Evolutionary conservation across 768 basidiomycete species (phyloP), one percentile per base, ranked within the genome.

Genomic region (Russula brevipes): DNA sequence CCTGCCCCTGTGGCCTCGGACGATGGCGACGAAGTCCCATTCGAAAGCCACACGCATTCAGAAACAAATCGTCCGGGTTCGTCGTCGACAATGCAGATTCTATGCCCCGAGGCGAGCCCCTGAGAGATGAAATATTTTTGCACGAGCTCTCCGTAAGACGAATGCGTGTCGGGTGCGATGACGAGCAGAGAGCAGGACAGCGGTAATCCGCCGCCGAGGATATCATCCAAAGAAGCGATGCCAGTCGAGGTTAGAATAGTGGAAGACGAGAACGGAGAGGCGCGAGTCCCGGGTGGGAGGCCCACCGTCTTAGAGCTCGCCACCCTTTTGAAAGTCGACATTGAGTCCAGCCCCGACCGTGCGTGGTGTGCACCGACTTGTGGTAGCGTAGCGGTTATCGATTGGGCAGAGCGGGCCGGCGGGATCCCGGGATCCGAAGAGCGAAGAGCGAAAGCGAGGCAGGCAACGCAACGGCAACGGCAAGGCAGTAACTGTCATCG

Each of bases 141-240:
- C 9, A 96, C 79, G 41, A 98, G 81, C 68, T 89, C 85, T 6
- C 87, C 86, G 74, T 96, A 97, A 11, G 88, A 83, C 4, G 93
- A 89, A 68, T 96, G 91, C 4, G 79, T 74, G 75, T 98, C 96
- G 0, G 94, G 89, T n/a, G 91, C 87, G 46, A 89, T 80, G 38
- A 91, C 75, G 35, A 88, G 78, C 56, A 91, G 75, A 14, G 82
- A 82, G 64, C 88, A 88, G 2, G 89, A 87, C 59, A 95, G 80
- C 12, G 96, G 94, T 41, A 97, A 73, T 17, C 94, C 94, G 35
- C 93, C 94, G 59, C 94, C 94, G 44, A 98, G 84, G 64, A 98
- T 84, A 72, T 98, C 97, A 74, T 99, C 97, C 24, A 99, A 80
- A 12, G 94, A 94, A 33, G 93, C 86, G 9, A 98, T 85, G 2